Evolutionary conservation across 345 rosid genomes (phyloP).

Genomic region (Melaleuca quinquenervia): DNA sequence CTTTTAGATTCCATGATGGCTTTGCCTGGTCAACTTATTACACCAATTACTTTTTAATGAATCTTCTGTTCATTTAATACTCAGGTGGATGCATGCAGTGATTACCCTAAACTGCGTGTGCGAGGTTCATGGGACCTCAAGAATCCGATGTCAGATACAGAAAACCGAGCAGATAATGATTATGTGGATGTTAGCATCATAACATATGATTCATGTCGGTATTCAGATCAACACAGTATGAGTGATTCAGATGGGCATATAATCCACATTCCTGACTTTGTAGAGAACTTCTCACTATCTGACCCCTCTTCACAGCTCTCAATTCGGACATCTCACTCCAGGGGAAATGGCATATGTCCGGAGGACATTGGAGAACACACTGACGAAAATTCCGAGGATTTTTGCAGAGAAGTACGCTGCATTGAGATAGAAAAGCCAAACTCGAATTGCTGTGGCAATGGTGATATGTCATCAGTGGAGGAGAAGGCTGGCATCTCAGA

Average conservation of each 20-base stretch:
- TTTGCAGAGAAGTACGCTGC: conserved; percentile 53
- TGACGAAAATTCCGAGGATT: conserved; percentile 25
- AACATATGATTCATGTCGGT: conserved; percentile 35
- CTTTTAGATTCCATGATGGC: not conserved
- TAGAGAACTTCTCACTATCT: conserved; percentile 20
- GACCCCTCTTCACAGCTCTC: conserved; percentile 21
- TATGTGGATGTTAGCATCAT: conserved; percentile 13
- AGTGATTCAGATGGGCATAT: conserved; percentile 42
- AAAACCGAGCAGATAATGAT: conserved; percentile 22
- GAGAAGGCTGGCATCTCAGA: conserved; percentile 4
- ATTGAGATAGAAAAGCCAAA: conserved; percentile 35
- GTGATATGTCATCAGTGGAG: conserved; percentile 6
- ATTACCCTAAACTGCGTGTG: conserved; percentile 65
- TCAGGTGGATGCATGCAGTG: conserved; percentile 38
- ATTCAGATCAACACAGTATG: conserved; percentile 42
- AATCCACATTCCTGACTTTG: conserved; percentile 39
- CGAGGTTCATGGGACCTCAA: conserved; percentile 53
- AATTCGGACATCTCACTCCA: conserved; percentile 11
- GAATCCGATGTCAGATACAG: conserved; percentile 21
- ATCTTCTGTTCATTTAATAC: not conserved
- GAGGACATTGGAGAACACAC: conserved; percentile 27
- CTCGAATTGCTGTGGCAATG: conserved; percentile 11
- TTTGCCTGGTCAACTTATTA: not conserved
- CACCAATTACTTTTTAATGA: not conserved
- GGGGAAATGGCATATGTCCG: conserved; percentile 9